Evolutionary conservation across 257 asterid species (phyloP).

Genomic region (Rauvolfia tetraphylla): DNA sequence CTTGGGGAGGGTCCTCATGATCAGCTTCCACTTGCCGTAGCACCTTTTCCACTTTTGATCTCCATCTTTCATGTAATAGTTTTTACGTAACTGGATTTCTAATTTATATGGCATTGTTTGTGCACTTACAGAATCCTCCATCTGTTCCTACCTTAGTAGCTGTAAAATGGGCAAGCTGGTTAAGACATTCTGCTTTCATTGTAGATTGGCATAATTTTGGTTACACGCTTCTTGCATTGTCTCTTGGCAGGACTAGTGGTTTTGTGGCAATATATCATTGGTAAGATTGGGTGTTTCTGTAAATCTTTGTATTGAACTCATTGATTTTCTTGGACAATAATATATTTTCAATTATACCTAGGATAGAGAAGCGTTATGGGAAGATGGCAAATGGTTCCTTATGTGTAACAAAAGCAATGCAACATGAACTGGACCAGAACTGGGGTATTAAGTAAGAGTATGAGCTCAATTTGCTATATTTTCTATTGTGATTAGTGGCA

Average conservation of each 20-base stretch:
- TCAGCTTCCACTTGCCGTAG: neutral
- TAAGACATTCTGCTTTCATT: constrained; percentile 63
- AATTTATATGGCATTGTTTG: constrained; percentile 12
- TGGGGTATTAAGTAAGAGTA: constrained; percentile 82
- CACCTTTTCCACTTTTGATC: neutral
- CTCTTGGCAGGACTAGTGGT: constrained; percentile 74
- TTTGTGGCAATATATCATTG: constrained; percentile 77
- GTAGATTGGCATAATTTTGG: constrained; percentile 98
- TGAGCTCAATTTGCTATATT: constrained; percentile 11
- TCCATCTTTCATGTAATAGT: constrained; percentile 1
- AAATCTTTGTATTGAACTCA: constrained; percentile 7
- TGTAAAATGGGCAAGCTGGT: constrained; percentile 89
- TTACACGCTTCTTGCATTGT: constrained; percentile 76
- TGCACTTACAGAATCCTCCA: constrained; percentile 82
- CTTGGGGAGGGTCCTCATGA: neutral
- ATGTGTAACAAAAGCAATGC: constrained; percentile 97
- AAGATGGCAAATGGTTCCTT: constrained; percentile 86
- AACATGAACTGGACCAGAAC: constrained; percentile 88
- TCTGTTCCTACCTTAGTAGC: constrained; percentile 95
- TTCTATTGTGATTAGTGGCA: constrained; percentile 9
- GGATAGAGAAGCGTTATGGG: constrained; percentile 92
- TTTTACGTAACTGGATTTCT: constrained; percentile 12
- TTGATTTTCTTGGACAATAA: constrained; percentile 8
- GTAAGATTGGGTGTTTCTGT: constrained; percentile 36
- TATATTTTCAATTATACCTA: constrained; percentile 33